These are phyloP conservation scores for Coccomyxa subellipsoidea DNA, from an alignment of 163 green algal genomes.

Conservation along the genomic window DNA sequence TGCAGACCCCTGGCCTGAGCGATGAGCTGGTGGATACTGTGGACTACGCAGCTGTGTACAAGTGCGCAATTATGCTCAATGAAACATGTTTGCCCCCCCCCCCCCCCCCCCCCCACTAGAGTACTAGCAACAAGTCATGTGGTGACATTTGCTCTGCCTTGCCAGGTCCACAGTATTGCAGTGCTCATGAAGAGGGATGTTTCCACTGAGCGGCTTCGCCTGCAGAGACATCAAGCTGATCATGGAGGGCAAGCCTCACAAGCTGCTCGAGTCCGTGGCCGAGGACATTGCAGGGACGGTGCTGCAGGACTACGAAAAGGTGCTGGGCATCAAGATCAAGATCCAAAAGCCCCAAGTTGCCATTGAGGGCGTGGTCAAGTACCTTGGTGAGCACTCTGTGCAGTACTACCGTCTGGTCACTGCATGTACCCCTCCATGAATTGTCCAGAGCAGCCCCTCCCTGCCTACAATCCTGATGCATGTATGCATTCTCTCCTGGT, in stretches of 20 bases:
- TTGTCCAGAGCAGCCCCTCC: no score
- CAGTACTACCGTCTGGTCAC: no score
- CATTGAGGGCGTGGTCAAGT: slow-evolving; percentile 60
- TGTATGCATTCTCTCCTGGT: no score
- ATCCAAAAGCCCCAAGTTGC: slow-evolving; percentile 78
- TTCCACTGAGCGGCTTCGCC: background rate
- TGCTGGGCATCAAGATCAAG: slow-evolving; percentile 49
- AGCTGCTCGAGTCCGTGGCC: slow-evolving; percentile 71
- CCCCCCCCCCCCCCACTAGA: background rate
- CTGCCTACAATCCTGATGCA: no score
- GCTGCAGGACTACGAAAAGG: slow-evolving; percentile 35
- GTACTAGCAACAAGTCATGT: no score
- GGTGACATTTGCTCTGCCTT: background rate
- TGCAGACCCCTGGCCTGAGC: slow-evolving; percentile 48
- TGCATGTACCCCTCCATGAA: no score
- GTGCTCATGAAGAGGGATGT: background rate
- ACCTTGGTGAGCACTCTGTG: slow-evolving; percentile 38
- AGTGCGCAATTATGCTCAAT: slow-evolving; percentile 23
- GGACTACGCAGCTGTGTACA: slow-evolving; percentile 73
- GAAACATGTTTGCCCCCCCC: background rate
- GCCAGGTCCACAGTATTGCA: background rate
- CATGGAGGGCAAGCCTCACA: slow-evolving; percentile 54
- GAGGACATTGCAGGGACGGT: slow-evolving; percentile 49
- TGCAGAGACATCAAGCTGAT: slow-evolving; percentile 53
- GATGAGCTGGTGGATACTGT: slow-evolving; percentile 69